These are phyloP conservation scores for Thecaphora frezii DNA, from an alignment of 1,284 basidiomycete species.

Conservation along the genomic window DNA sequence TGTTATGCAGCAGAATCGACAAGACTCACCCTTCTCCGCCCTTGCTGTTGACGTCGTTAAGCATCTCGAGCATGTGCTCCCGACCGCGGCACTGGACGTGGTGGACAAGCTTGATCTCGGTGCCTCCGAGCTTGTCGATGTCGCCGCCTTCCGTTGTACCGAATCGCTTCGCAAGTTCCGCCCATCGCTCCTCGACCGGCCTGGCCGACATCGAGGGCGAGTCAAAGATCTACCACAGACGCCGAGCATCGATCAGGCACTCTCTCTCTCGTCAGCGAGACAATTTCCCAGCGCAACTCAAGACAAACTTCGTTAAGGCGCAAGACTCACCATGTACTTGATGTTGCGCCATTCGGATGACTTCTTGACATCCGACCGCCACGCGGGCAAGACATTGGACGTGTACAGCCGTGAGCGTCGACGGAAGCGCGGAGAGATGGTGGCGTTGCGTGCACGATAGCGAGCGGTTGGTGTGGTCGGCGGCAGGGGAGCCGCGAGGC, in stretches of 20 bases:
- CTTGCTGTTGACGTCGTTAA: slow-evolving; percentile 65
- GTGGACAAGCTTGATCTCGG: slow-evolving; percentile 65
- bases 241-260: not conserved
- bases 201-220: slow-evolving; percentile 65
- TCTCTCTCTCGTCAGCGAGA: not conserved
- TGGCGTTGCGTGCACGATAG: not conserved
- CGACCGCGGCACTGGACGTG: slow-evolving; percentile 64
- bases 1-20: no score
- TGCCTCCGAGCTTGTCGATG: slow-evolving; percentile 24
- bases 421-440: not conserved
- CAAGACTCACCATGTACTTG: slow-evolving; percentile 65
- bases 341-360: slow-evolving; percentile 66
- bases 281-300: not conserved
- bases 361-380: slow-evolving; percentile 68
- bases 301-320: not conserved
- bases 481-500: no score
- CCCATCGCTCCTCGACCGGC: slow-evolving; percentile 67
- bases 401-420: not conserved
- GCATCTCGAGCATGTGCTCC: slow-evolving; percentile 65
- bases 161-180: slow-evolving; percentile 63
- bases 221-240: slow-evolving; percentile 62
- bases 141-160: slow-evolving; percentile 58
- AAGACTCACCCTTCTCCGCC: slow-evolving; percentile 66
- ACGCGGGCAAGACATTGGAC: slow-evolving; percentile 54
- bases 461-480: no score